phyloP scores from a whole-genome alignment of 495 filamentous ascomycete species.

The Tetracladium marchalianum region DNA sequence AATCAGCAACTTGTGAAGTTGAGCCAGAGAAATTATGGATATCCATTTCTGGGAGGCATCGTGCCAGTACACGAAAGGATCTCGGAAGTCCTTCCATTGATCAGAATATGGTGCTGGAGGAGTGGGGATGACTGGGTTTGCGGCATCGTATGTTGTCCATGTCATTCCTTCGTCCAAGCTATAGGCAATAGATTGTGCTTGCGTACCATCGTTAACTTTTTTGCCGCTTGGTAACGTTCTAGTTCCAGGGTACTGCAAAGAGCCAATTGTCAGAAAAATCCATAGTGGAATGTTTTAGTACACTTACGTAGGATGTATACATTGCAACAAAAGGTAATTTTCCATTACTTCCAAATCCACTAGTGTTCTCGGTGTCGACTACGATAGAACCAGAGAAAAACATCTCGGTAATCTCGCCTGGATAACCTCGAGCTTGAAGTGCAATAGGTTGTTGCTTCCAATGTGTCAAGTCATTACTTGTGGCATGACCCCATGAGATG shows the following conservation, averaged over 20 bases:
- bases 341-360: neutral
- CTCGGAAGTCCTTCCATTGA: conserved; percentile 5
- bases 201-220: no score
- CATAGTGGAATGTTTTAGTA: no score
- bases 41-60: conserved; percentile 1
- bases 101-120: neutral
- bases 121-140: conserved; percentile 2
- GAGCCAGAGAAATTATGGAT: neutral
- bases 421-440: conserved; percentile 21
- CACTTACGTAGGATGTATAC: neutral
- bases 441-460: conserved; percentile 29
- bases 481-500: conserved; percentile 33
- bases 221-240: no score
- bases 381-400: conserved; percentile 5
- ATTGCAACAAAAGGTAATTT: neutral
- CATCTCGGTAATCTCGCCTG: neutral
- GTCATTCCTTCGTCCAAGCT: conserved; percentile 1
- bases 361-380: neutral
- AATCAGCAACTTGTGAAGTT: conserved; percentile 2
- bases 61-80: conserved; percentile 8
- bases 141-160: conserved; percentile 9
- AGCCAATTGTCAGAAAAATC: no score
- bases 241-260: no score
- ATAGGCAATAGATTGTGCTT: conserved; percentile 1
- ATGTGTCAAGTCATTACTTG: conserved; percentile 27